Evolutionary conservation across 2,329 filamentous ascomycete genomes (phyloP).

Genomic region (Fusarium ambrosium): DNA sequence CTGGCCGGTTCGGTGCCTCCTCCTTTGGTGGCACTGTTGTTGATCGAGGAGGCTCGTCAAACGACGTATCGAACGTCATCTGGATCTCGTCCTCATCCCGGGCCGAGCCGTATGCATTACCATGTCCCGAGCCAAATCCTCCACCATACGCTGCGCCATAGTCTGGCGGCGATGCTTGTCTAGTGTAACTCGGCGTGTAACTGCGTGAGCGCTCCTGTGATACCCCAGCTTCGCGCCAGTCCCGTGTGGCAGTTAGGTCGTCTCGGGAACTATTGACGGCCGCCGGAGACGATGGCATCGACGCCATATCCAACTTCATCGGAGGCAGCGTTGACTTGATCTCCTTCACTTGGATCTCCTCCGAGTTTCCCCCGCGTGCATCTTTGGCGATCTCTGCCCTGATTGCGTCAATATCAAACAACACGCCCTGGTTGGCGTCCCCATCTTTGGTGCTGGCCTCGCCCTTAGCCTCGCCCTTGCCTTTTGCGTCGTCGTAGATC

Average conservation of each 20-base stretch:
- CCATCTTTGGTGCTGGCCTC: slow-evolving; percentile 48
- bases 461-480: slow-evolving; percentile 53
- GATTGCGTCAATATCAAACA: slow-evolving; percentile 97
- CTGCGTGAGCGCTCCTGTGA: slow-evolving; percentile 43
- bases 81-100: slow-evolving; percentile 67
- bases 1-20: slow-evolving; percentile 44
- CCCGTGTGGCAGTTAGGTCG: slow-evolving; percentile 32
- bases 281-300: slow-evolving; percentile 45
- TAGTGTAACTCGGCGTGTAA: slow-evolving; percentile 43
- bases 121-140: slow-evolving; percentile 31
- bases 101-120: slow-evolving; percentile 44
- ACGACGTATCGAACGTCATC: slow-evolving; percentile 80
- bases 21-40: slow-evolving; percentile 49
- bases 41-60: slow-evolving; percentile 54
- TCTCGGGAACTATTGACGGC: slow-evolving; percentile 37
- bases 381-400: slow-evolving; percentile 85
- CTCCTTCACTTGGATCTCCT: slow-evolving; percentile 77
- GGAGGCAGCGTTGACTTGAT: slow-evolving; percentile 90
- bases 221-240: slow-evolving; percentile 42
- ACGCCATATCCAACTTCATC: slow-evolving; percentile 79
- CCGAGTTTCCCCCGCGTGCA: slow-evolving; percentile 65
- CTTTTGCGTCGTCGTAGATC: slow-evolving; percentile 81
- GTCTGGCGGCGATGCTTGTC: slow-evolving; percentile 27
- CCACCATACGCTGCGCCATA: slow-evolving; percentile 41
- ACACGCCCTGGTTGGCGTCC: slow-evolving; percentile 72